Evolutionary conservation across 129 eudicot genomes (phyloP), one percentile per base, ranked within the genome.

Genomic region (Apium graveolens): DNA sequence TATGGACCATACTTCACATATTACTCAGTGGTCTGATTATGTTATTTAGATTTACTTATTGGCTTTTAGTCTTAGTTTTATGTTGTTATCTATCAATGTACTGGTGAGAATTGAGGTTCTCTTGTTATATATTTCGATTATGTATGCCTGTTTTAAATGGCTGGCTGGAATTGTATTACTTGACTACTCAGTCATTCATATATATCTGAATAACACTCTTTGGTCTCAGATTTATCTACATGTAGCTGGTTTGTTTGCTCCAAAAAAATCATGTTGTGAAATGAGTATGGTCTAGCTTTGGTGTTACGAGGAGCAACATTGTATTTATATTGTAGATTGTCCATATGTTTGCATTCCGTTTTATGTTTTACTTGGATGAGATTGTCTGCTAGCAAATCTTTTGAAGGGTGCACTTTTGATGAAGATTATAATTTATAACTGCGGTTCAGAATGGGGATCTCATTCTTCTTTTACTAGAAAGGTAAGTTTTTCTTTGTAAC

Each of bases 1-100:
- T 48, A 93, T 93, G 98, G 98, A 93, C 76, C 98, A 93, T 82
- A 91, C 97, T 75, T 93, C 90, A 43, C 86, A 93, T 84, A 91
- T 93, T 31, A 73, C 85, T 39, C 87, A 84, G 71, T 91, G 96
- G 97, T 94, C 93, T 48, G 88, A 90, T 86, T 91, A 94, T 86
- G 98, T 94, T 35, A 94, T 94, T 44, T 94, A 85, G 82, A 81
- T 41, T 73, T 42, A 73, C 13, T 70, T 5, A 73, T 73, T 73
- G 20, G 16, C 45, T 20, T 9, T 11, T 39, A 26, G 55, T 11
- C 31, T 42, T n/a, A 18, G 32, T 26, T 11, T 9, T 41, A 71
- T 21, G 31, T 42, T 72, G 51, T 24, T 21, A 12, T 26, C 43
- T 24, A 0, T 21, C 66, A 3, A 51, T 45, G 72, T 79, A 32